Evolutionary conservation across 1,284 basidiomycete species (phyloP), one percentile per base, ranked within the genome.

Genomic region (Quambalaria eucalypti): DNA sequence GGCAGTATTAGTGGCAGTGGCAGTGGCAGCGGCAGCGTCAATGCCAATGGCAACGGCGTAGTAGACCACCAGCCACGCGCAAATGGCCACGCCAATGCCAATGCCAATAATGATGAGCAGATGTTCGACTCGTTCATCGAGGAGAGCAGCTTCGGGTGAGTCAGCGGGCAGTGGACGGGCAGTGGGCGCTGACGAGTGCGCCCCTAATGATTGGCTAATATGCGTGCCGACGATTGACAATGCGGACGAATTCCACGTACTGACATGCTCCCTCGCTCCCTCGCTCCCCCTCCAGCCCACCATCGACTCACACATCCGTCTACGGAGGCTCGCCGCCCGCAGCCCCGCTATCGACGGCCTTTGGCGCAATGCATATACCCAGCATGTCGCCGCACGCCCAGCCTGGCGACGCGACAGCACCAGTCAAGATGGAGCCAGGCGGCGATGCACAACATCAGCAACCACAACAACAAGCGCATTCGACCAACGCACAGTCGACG

Each of bases 41-140:
- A 19, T 38, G 31, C 23, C 50, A 50, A 31, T 31, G 25, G 42
- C 21, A n/a, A n/a, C n/a, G n/a, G n/a, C n/a, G n/a, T n/a, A n/a
- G n/a, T n/a, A n/a, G n/a, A n/a, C n/a, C n/a, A n/a, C n/a, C n/a
- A n/a, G n/a, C n/a, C n/a, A n/a, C n/a, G 25, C 21, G 4, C 42
- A 46, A 12, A 46, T 23, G 42, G 6, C 42, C 3, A 26, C 42
- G 7, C 25, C 42, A 19, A 39, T 39, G 19, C 33, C 28, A 60
- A 65, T 26, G 33, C 56, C 9, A 51, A 59, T 49, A 60, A 65
- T n/a, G 66, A 69, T 46, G 67, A 71, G 30, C 66, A 61, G 47
- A 71, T 71, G 67, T 71, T 71, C 38, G 67, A 71, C 30, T 65
- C 65, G 8, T 59, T 71, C 46, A 65, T 71, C 19, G 63, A 69